Base-by-base conservation (phyloP, 1,139 yeast genomes). In the Petasospora fabianii region DNA sequence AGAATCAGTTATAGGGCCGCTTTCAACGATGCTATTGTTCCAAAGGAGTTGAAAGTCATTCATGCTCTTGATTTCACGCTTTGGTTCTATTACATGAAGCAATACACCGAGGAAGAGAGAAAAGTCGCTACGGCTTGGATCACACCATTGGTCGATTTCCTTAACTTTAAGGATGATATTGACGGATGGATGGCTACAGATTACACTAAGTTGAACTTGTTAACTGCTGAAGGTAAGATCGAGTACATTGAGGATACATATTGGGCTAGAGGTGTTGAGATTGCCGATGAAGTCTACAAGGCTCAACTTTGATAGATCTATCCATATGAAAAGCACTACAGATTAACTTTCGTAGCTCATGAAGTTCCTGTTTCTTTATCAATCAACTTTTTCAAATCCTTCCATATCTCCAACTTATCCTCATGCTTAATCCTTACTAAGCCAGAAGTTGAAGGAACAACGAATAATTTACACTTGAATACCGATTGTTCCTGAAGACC, bases 381-480 rank as follows among this genome's bases (percentile, higher is more conserved):
- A 19, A 37, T 26, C 22, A 83, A 57, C 36, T 62, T 68, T 8
- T 63, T 58, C 52, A 83, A 60, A 24, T 69, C 64, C 27, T 38
- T 47, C 50, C 50, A 6, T 62, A 38, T 35, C 15, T 14, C 38
- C 27, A 48, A 26, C 20, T 39, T 35, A 6, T 41, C 43, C 10
- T 39, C 44, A 11, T 30, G 22, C 16, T 27, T 35, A 10, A 80
- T 62, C 8, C 83, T 73, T 7, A 80, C 92, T n/a, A 84, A 62
- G 0, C 94, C 94, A 2, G 88, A 81, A 0, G 92, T 83, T 38
- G 80, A 80, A 3, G 92, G 92, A 30, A 83, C 71, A 5, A 84
- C 90, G 56, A 69, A 76, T 0, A 79, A 52, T n/a, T 39, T 39
- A 31, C 51, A 43, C 9, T 41, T 21, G 46, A 37, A 53, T 33